Base-by-base conservation (phyloP, 2,329 filamentous ascomycete species). In the Arthrobotrys pseudoclavata region DNA sequence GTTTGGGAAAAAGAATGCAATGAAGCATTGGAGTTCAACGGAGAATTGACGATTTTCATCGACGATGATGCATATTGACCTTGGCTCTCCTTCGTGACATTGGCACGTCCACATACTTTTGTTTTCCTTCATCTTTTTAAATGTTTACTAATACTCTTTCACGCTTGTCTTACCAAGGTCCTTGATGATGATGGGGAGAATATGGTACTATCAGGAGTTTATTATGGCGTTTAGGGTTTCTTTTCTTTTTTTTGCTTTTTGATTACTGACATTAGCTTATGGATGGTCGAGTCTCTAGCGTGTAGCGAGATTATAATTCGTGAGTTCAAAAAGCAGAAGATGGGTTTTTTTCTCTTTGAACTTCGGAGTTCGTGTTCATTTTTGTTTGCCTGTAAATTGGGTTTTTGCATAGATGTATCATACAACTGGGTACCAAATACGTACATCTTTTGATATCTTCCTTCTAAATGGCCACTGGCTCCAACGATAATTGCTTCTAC, bases 141-240 rank as follows among this genome's bases (percentile, higher is more conserved):
- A 24, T 42, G 42, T 26, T 60, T 24, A 13, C 42, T 26, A 40
- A 26, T 24, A 42, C 13, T 60, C 20, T 60, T 40, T 26, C 10
- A 7, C n/a, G 13, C 26, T 24, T 42, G 6, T 10, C 22, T 18
- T 42, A 15, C 20, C 34, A 10, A 6, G 31, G 31, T 7, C 26
- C 26, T 60, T n/a, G 55, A 42, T 12, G 55, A 24, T 9, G 55
- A 42, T 60, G 3, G 52, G 52, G 40, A 29, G 52, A 37, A 15
- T 57, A 18, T 26, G 31, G 55, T 34, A 60, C 42, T 60, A 60
- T 18, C 18, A 22, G 55, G 55, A 42, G 55, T 42, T 60, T 13
- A 60, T 42, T 24, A 42, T 15, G 55, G 55, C 55, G 55, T 60
- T 10, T 13, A 57, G 5, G 52, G 26, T 4, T 24, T 22, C n/a